phyloP scores from a whole-genome alignment of 129 eudicot species.

The Calendula officinalis region DNA sequence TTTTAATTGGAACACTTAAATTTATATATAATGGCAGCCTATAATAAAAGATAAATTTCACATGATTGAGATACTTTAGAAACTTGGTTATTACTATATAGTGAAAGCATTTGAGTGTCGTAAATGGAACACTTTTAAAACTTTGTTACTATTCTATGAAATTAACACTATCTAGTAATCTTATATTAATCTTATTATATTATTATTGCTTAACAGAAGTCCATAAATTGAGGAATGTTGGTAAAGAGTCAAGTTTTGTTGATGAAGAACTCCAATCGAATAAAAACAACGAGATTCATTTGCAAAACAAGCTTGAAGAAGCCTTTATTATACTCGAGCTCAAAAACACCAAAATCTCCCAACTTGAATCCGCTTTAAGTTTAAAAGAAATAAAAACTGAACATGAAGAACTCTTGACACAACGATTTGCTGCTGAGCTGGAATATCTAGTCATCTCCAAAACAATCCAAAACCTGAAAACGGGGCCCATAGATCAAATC shows the following conservation, averaged over 20 bases:
- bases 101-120: no score
- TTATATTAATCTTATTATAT: background rate
- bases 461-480: conserved; percentile 33
- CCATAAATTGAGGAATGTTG: conserved; percentile 57
- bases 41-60: no score
- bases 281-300: conserved; percentile 7
- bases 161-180: no score
- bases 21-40: no score
- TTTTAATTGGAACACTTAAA: no score
- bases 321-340: conserved; percentile 30
- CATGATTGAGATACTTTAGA: no score
- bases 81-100: no score
- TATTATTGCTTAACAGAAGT: conserved; percentile 53
- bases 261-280: conserved; percentile 9
- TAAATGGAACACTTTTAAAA: no score
- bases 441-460: conserved; percentile 55
- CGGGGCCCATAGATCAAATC: conserved; percentile 27
- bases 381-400: conserved; percentile 36
- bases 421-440: conserved; percentile 66
- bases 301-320: conserved; percentile 26
- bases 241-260: conserved; percentile 30
- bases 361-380: conserved; percentile 41
- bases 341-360: conserved; percentile 45
- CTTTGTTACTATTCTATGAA: no score
- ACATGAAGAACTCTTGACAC: conserved; percentile 52